Percentiles rank a stretch among this genome's conserved stretches.
phyloP scores from a whole-genome alignment of 176 grass and related monocot genomes.

The Lolium multiflorum region DNA sequence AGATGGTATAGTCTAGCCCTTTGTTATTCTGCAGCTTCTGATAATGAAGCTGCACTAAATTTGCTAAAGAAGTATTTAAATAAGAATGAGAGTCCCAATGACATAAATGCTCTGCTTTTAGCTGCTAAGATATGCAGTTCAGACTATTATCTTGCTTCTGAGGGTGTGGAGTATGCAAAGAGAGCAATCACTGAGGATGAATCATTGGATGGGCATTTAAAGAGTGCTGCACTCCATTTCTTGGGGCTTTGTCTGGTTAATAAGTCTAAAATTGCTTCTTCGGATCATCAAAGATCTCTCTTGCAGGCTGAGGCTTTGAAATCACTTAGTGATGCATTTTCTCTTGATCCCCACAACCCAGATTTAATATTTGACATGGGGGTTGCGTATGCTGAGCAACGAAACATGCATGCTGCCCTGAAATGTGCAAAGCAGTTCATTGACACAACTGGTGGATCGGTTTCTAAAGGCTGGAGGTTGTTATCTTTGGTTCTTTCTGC shows the following conservation, averaged over 20 bases:
- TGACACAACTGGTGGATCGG: conserved; percentile 82
- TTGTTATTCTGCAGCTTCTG: conserved; percentile 66
- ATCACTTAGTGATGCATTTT: conserved; percentile 67
- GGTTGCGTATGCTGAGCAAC: conserved; percentile 86
- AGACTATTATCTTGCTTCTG: conserved; percentile 62
- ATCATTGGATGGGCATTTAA: conserved; percentile 71
- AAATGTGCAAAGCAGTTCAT: conserved; percentile 91
- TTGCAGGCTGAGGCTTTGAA: conserved; percentile 87
- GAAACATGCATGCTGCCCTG: conserved; percentile 81
- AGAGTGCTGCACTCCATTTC: conserved; percentile 69
- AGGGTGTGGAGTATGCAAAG: conserved; percentile 83
- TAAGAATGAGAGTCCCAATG: conserved; percentile 75
- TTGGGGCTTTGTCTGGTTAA: conserved; percentile 81
- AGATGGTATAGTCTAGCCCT: conserved; percentile 91
- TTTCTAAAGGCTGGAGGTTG: conserved; percentile 92
- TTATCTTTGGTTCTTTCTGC: conserved; percentile 89
- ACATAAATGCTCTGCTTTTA: conserved; percentile 75
- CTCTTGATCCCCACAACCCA: conserved; percentile 61
- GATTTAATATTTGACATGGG: conserved; percentile 84
- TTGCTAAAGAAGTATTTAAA: conserved; percentile 83
- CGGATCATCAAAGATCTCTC: conserved; percentile 80
- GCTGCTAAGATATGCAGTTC: conserved; percentile 92
- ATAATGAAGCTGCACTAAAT: conserved; percentile 77
- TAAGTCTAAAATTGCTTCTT: conserved; percentile 73
- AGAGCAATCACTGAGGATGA: conserved; percentile 64